Base-by-base conservation (phyloP, 73 alveolate species). In the Uronychia binucleata region DNA sequence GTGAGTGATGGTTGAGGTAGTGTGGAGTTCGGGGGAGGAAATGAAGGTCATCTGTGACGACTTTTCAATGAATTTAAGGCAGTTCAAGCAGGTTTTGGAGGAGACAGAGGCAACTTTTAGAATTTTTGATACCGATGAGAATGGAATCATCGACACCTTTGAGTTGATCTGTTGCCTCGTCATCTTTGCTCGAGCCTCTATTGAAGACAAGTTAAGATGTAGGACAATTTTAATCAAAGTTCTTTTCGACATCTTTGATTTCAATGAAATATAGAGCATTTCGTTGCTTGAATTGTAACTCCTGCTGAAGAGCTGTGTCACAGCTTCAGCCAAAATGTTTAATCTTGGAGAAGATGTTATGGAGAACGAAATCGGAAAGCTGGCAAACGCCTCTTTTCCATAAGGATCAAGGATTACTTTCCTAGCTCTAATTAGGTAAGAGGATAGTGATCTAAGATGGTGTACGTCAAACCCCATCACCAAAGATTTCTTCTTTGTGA, bases 71-170 rank as follows among this genome's bases (percentile, higher is more conserved):
- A 95, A 94, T 90, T 86, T 84, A 74, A 86, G 96, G 31, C 97
- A 95, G 78, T 95, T 85, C 78, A 96, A 93, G 82, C 94, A 95
- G 84, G 88, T 95, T 76, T 95, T 95, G 83, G 97, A 94, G 29
- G 81, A 85, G 31, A 88, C 90, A 59, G 94, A 93, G 46, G 85
- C 92, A 58, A 92, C 84, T 82, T 95, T 95, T 87, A 78, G 80
- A 29, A 77, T 95, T 14, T 95, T 97, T 95, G 98, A 95, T 84
- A 95, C 96, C 14, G 98, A 95, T 75, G 93, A 89, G 59, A 95
- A 95, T 91, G 98, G 98, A 46, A 46, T 46, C 67, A 46, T 95
- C 34, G 97, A 95, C 82, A 93, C 98, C 8, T 86, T 95, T 58
- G 98, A 95, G 83, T 74, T 95, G 57, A 93, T 95, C 77, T 85